Conservation (phyloP, 768 basidiomycete genomes). For the Tylopilus balloui region DNA sequence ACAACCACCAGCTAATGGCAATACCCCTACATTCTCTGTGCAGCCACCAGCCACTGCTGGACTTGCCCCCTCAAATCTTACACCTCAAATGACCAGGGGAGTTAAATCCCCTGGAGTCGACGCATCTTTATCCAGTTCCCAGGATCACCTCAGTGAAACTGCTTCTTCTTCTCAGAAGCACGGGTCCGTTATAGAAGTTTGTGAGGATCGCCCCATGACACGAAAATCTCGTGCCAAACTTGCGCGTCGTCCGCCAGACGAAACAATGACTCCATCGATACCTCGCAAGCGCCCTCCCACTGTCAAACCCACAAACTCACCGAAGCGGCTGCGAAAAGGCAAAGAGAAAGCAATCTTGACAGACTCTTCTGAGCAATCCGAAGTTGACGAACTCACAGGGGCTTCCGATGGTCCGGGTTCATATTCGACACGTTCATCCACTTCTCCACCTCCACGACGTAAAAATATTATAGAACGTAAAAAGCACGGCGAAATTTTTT, state of each 20-base stretch:
- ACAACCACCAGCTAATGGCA: slow-evolving; percentile 14
- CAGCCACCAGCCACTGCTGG: slow-evolving; percentile 2
- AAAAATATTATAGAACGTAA: slow-evolving; percentile 15
- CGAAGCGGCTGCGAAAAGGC: slow-evolving; percentile 27
- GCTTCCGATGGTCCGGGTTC: slow-evolving; percentile 8
- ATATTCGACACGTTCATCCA: slow-evolving; percentile 10
- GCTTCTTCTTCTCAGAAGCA: slow-evolving; percentile 4
- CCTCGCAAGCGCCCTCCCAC: slow-evolving; percentile 24
- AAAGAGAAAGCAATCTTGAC: slow-evolving; percentile 23
- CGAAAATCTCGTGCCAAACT: slow-evolving; percentile 6
- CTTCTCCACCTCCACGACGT: slow-evolving; percentile 13
- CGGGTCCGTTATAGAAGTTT: slow-evolving; percentile 1
- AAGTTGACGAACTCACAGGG: slow-evolving; percentile 12
- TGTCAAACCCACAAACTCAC: slow-evolving; percentile 17
- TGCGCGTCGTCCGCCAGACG: slow-evolving; percentile 3
- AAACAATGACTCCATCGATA: slow-evolving; percentile 6
- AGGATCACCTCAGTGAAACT: background rate
- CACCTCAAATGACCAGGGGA: background rate
- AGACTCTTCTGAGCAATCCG: slow-evolving; percentile 16
- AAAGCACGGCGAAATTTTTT: slow-evolving; percentile 40
- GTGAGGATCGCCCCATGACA: slow-evolving; percentile 7
- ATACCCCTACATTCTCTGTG: background rate
- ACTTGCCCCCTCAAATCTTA: slow-evolving; percentile 1
- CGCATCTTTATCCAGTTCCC: slow-evolving; percentile 1
- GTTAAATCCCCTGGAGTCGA: background rate